Base-by-base conservation (phyloP, 192 early-diverging fungal species). In the Backusella morwellensis region DNA sequence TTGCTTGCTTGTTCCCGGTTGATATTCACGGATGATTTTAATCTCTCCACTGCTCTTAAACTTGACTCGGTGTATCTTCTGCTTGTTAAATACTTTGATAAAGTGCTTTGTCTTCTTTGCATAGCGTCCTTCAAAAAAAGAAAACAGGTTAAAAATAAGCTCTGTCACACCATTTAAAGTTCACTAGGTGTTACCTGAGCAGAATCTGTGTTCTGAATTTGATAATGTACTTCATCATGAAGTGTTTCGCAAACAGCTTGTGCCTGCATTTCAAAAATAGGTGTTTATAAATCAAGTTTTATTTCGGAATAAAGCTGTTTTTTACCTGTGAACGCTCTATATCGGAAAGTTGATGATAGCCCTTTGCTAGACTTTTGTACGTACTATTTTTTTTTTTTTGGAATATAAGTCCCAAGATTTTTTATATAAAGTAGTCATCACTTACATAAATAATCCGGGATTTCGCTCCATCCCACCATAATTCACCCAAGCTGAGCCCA, bases 371-470 rank as follows among this genome's bases (percentile, higher is more conserved):
- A 6, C 47, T 23, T 68, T 82, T 82, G 36, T 78, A 78, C 1
- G 71, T 35, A 26, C 80, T 82, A 47, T 32, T 40, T 50, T 50
- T n/a, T 50, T 47, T 17, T 50, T 17, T 41, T 34, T 6, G 47
- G 8, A 29, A 29, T 66, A 38, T 54, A 42, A 54, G 40, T 0
- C 17, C 47, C 35, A 52, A 35, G 17, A 42, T 47, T 14, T 8
- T 15, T 9, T 36, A 34, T 69, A 26, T 70, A 59, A 26, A 6
- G 23, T 35, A 26, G 23, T 32, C 35, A 63, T 11, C n/a, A 75
- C 72, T 50, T 72, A 78, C 80, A 82, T 66, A 36, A 82, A 82
- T 21, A 82, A 67, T 26, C 69, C 50, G 17, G 80, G 80, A 63
- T 82, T 66, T 15, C 77, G 52, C 68, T 82, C 80, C 29, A 74